phyloP scores from a whole-genome alignment of 352 stramenopile genomes.

The Pythium utonaiense region DNA sequence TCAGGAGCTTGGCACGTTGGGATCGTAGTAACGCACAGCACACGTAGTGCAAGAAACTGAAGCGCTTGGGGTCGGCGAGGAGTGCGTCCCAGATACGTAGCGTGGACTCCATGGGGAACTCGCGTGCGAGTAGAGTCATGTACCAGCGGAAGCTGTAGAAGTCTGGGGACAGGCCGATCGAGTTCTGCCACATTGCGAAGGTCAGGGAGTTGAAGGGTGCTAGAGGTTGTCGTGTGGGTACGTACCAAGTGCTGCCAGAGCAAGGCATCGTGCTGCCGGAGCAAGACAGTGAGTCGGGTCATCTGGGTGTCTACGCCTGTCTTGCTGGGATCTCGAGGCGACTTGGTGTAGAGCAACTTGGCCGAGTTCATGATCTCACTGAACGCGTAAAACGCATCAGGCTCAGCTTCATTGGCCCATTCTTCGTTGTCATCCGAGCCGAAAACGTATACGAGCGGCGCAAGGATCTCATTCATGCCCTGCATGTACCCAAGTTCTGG shows the following conservation, averaged over 20 bases:
- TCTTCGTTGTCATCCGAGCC: conserved; percentile 43
- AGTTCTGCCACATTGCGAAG: conserved; percentile 38
- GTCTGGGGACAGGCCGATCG: conserved; percentile 48
- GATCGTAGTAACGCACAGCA: conserved; percentile 52
- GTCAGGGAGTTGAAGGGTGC: not conserved
- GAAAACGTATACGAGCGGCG: conserved; percentile 76
- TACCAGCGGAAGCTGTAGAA: conserved; percentile 77
- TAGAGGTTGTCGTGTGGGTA: not conserved
- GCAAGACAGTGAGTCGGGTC: conserved; percentile 36
- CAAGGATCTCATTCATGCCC: conserved; percentile 95
- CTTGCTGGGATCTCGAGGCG: conserved; percentile 39
- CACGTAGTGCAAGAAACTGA: conserved; percentile 71
- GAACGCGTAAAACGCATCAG: conserved; percentile 56
- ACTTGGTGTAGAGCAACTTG: conserved; percentile 42
- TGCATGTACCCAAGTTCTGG: conserved; percentile 89
- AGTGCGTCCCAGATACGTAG: conserved; percentile 63
- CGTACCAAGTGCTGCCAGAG: conserved; percentile 68
- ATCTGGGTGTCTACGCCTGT: conserved; percentile 61
- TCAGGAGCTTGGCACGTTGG: conserved; percentile 34
- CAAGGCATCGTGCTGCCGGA: conserved; percentile 55
- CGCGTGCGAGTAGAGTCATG: conserved; percentile 55
- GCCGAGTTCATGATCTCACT: conserved; percentile 42
- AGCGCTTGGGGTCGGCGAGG: conserved; percentile 53
- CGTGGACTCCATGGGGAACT: conserved; percentile 56
- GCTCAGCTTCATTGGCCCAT: conserved; percentile 37